Base-by-base conservation (phyloP, 805 yeast genomes). In the Metschnikowia chrysomelidarum region DNA sequence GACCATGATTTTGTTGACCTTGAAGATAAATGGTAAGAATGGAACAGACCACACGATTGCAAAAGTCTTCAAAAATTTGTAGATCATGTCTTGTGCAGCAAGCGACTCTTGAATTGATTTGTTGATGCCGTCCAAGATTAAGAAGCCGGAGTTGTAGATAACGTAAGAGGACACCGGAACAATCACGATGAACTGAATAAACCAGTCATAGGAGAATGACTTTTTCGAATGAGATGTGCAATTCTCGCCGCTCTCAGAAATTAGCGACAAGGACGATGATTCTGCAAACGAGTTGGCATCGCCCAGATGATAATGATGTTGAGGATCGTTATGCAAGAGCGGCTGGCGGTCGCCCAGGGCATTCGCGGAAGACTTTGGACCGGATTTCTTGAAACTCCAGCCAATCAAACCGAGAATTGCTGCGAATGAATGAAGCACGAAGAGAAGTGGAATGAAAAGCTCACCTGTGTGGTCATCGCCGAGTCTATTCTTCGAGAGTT, bases 161-260 rank as follows among this genome's bases (percentile, higher is more conserved):
- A 81, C 51, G 21, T 73, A 69, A 3, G 79, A 62, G 1, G 82
- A 62, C 10, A 82, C 34, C 2, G 96, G 96, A 10, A 82, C 86
- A 12, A 82, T 54, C 1, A 80, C 43, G 20, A 85, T 46, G 50
- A 76, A 87, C 56, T 88, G 95, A 12, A 86, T 45, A 11, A 81
- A 69, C 96, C 96, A 88, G 50, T 83, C 95, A 52, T 82, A 86
- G 25, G 80, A 73, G 30, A 74, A 71, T 4, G 78, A 73, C 32
- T 63, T 67, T 24, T 59, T 38, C 9, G 50, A 50, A 11, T 50
- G 53, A 19, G 50, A 33, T 32, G 47, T 53, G 2, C 56, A 47
- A 0, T 44, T 54, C 25, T 48, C 54, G 2, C 54, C 36, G 31
- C 49, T 59, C 30, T 56, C 46, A 4, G 32, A 30, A 11, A 15